Conservation (phyloP, 225 moss, liverwort and hornwort species). For the Ulota crispa region DNA sequence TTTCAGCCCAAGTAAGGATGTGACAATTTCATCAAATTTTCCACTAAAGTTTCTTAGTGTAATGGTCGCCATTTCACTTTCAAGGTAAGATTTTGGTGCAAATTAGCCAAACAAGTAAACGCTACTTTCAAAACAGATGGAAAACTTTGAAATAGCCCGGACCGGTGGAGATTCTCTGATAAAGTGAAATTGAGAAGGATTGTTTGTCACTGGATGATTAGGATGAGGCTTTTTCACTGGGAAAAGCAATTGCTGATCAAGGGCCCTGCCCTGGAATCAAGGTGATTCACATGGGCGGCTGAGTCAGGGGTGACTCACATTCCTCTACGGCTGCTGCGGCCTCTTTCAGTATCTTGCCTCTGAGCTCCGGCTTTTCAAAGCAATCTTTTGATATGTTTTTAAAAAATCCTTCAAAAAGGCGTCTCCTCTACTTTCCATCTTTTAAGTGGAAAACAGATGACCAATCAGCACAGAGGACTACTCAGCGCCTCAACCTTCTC, state of each 20-base stretch:
- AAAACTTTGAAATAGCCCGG: too few species aligned
- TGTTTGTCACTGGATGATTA: not conserved
- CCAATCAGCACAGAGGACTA: not conserved
- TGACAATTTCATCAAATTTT: too few species aligned
- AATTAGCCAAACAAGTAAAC: too few species aligned
- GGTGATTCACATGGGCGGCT: slow-evolving; percentile 22
- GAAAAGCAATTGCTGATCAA: slow-evolving; percentile 5
- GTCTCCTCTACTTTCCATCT: not conserved
- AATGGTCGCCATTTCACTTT: too few species aligned
- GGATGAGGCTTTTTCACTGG: not conserved
- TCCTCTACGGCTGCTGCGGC: not conserved
- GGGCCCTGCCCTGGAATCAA: not conserved
- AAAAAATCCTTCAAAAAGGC: too few species aligned
- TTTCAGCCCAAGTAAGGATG: too few species aligned
- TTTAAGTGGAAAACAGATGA: not conserved
- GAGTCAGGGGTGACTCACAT: slow-evolving; percentile 38
- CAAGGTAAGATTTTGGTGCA: too few species aligned
- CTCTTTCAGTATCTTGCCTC: not conserved
- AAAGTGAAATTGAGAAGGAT: not conserved
- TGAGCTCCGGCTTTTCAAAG: not conserved
- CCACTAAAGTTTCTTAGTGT: too few species aligned
- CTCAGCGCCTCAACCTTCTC: not conserved
- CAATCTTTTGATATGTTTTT: not conserved
- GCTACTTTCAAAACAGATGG: too few species aligned
- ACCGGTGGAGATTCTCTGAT: too few species aligned